Evolutionary conservation across 1,284 basidiomycete genomes (phyloP), one percentile per base, ranked within the genome.

Genomic region (Anthracocystis panici-leucophaei): DNA sequence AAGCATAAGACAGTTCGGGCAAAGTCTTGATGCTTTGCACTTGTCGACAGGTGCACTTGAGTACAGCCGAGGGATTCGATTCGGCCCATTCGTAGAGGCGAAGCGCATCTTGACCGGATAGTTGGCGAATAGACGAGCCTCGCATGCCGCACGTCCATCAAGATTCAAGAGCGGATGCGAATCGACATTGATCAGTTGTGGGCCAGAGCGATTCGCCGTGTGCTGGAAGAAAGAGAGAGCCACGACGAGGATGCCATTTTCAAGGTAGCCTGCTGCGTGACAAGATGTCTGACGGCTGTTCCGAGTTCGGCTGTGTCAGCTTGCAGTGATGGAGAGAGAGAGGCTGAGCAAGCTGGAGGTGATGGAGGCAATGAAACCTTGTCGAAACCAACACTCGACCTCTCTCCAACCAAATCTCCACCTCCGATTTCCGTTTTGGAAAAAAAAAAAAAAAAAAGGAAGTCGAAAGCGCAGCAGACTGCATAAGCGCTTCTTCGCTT

Each of bases 41-140:
- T 5, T 74, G 57, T 12, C 55, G 57, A 20, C 65, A 69, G 11
- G 71, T 68, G 61, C 71, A 74, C 38, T 55, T 69, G 55, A 67
- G 57, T 8, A 65, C 61, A 12, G 71, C 71, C 16, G 44, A 12
- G 2, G 56, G 54, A 27, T 38, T 55, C 0, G 31, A 45, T 31
- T 68, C 65, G 20, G 61, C 54, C 65, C 71, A 68, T 38, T 68
- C 61, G 58, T 69, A 74, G 21, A 69, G 55, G n/a, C 49, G 40
- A 11, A 74, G 62, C 31, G 60, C 54, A 69, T 74, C 45, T 40
- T 33, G 58, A 31, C 60, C 57, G 40, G 65, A 68, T 6, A 65
- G 48, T 16, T 20, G 35, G 12, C 44, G 41, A 14, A 40, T 18
- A 8, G 52, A 45, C 12, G 51, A 49, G 63, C 35, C 38, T 38